A percentile compares a stretch with the other conserved stretches of the same genome.
These are phyloP conservation scores for Globisporangium viniferum DNA, from an alignment of 352 stramenopile species.

Conservation along the genomic window DNA sequence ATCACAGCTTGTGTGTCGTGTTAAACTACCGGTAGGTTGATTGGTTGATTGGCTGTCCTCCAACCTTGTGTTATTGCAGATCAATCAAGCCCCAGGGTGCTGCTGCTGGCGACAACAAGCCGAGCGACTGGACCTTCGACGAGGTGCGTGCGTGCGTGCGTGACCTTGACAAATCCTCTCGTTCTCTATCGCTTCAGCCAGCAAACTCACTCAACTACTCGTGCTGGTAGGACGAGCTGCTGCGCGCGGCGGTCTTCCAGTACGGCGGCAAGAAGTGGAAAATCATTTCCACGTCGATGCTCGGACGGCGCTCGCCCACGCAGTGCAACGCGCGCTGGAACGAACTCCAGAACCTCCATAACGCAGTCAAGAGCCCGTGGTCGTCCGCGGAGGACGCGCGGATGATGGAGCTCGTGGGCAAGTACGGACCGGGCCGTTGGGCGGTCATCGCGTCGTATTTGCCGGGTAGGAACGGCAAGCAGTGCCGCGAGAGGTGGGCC, in stretches of 20 bases:
- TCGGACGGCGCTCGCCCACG: not conserved
- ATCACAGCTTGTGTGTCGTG: not conserved
- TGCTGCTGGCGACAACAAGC: not conserved
- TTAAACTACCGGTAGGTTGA: no score
- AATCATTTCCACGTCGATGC: not conserved
- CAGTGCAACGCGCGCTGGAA: slow-evolving; percentile 26
- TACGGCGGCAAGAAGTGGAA: slow-evolving; percentile 1
- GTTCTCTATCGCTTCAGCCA: not conserved
- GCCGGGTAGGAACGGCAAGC: slow-evolving; percentile 58
- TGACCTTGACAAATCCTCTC: not conserved
- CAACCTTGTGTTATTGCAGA: not conserved
- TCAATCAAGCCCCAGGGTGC: not conserved
- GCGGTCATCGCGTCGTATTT: slow-evolving; percentile 53
- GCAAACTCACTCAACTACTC: not conserved
- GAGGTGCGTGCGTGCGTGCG: not conserved
- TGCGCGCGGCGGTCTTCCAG: not conserved
- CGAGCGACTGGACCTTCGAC: not conserved
- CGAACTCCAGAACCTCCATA: slow-evolving; percentile 34
- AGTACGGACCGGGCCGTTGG: slow-evolving; percentile 51
- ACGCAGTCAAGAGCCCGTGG: slow-evolving; percentile 33
- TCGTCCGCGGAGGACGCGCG: slow-evolving; percentile 38
- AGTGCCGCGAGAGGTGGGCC: slow-evolving; percentile 66
- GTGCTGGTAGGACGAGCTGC: not conserved
- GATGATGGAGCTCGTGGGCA: slow-evolving; percentile 33
- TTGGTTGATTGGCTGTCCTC: not conserved